Conservation (phyloP, 306 rosid species). For the Trichosanthes truncata region DNA sequence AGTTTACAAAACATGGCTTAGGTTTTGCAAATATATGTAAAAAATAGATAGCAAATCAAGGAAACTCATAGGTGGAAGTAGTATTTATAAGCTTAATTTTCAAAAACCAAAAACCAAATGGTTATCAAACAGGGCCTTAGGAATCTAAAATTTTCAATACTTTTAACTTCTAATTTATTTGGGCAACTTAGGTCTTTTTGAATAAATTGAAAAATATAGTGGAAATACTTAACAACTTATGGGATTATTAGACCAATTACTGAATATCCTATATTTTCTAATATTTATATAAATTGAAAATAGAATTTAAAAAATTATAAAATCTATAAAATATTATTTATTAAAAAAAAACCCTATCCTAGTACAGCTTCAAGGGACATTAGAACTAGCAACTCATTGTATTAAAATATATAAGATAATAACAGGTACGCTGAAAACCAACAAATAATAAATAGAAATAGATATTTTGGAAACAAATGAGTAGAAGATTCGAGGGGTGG, state of each 20-base stretch:
- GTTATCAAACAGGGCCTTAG: too few species aligned
- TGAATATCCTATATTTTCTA: not conserved
- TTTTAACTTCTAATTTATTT: not conserved
- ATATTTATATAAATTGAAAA: not conserved
- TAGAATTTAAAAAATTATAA: too few species aligned
- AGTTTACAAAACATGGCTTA: too few species aligned
- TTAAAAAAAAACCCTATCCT: not conserved
- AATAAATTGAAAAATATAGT: too few species aligned
- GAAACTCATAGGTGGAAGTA: too few species aligned
- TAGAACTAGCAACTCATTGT: not conserved
- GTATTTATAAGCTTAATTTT: too few species aligned
- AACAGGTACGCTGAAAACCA: not conserved
- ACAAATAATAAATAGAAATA: not conserved
- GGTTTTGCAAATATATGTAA: too few species aligned
- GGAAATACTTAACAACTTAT: too few species aligned
- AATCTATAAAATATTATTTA: too few species aligned
- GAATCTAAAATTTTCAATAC: not conserved
- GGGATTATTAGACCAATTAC: too few species aligned
- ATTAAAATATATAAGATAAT: not conserved
- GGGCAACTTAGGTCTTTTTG: not conserved
- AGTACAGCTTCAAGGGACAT: not conserved
- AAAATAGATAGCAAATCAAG: too few species aligned
- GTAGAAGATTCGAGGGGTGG: not conserved
- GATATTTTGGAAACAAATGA: not conserved
- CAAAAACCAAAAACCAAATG: too few species aligned